Base-by-base conservation (phyloP, 2,329 filamentous ascomycete genomes). In the Lecanosticta acicola region DNA sequence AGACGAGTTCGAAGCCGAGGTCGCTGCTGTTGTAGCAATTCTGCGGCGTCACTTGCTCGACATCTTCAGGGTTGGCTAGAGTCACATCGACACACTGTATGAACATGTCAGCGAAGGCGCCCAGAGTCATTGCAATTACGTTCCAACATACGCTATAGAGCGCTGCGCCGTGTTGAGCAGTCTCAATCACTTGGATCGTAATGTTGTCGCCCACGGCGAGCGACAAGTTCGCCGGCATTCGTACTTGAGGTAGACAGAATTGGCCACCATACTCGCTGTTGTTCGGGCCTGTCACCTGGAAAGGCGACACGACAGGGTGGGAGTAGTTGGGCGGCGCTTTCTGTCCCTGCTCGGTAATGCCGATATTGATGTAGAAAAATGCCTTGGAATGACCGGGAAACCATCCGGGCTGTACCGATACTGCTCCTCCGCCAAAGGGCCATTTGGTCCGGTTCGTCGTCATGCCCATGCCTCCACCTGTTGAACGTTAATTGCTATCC, bases 371-470 rank as follows among this genome's bases (percentile, higher is more conserved):
- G 71, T 94, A 95, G 64, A 95, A 77, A 59, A 88, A 79, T 14
- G 89, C 91, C 4, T 80, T 83, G 29, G 78, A 67, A 66, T 97
- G 93, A 54, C 93, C 93, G 48, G 83, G 81, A 73, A 96, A 96
- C 93, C 93, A 97, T 61, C 91, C 93, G 0, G 93, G 93, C 64
- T 97, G 91, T 60, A 96, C 77, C 40, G 88, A 79, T 50, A 98
- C 62, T n/a, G 89, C 88, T 51, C 93, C 93, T 57, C 93, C 93
- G 21, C 71, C 79, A 40, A 88, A 77, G 13, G 93, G 90, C 93
- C 93, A 97, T 71, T 84, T 87, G 11, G 93, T 95, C 52, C 91
- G 82, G 71, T 98, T 97, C 36, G 69, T 76, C 0, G 87, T 85
- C 32, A 80, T 78, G 38, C 75, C 73, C 72, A 91, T 81, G 51